Percentiles rank a stretch among this genome's conserved stretches.
Conservation (phyloP, 1,284 basidiomycete species). For the Microbotryum violaceum region DNA sequence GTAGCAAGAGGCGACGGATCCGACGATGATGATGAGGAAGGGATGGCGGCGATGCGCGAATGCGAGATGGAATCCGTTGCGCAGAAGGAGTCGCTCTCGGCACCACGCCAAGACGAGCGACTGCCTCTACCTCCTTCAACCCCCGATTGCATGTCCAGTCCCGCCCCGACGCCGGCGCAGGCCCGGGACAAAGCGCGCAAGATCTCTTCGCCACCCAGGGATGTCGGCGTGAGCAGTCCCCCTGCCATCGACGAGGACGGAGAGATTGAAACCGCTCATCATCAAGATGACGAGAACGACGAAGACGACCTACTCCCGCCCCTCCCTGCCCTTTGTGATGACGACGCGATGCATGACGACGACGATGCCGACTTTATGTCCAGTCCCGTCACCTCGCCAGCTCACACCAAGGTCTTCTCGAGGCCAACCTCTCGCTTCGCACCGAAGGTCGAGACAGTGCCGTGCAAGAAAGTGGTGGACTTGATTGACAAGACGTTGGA, state of each 20-base stretch:
- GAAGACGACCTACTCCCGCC: background rate
- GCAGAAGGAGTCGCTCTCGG: background rate
- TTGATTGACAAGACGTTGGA: constrained; percentile 4
- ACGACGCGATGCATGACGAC: background rate
- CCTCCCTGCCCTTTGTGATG: background rate
- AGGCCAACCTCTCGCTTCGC: background rate
- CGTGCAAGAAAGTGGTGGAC: background rate
- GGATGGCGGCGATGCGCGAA: constrained; percentile 8
- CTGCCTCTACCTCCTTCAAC: background rate
- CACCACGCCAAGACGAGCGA: background rate
- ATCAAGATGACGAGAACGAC: background rate
- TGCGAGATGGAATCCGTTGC: constrained; percentile 8
- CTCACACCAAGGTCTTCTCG: background rate
- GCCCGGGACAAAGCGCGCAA: background rate
- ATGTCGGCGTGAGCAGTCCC: background rate
- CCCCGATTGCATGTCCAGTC: constrained; percentile 1
- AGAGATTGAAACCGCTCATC: background rate
- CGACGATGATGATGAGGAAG: constrained; percentile 7
- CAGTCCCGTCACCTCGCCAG: background rate
- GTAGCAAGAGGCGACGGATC: background rate
- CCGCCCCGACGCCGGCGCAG: background rate
- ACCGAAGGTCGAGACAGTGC: background rate
- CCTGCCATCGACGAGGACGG: background rate
- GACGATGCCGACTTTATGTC: background rate
- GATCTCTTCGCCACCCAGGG: background rate